Percentiles rank a stretch among this genome's conserved stretches.
phyloP scores from a whole-genome alignment of 2,329 filamentous ascomycete species.

The Teratosphaeria destructans region DNA sequence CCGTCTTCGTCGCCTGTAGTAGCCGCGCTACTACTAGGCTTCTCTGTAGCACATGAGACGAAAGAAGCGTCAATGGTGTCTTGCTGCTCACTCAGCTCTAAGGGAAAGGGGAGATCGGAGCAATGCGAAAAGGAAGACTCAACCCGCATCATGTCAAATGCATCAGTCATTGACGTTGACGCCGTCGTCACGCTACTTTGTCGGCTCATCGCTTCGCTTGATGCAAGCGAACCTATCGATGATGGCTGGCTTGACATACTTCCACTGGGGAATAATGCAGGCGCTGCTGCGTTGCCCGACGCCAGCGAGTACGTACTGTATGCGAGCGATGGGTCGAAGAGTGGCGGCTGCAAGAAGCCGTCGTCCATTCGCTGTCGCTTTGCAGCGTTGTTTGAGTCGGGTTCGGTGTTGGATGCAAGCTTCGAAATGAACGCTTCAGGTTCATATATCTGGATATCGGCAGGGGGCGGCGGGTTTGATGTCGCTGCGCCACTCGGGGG shows the following conservation, averaged over 20 bases:
- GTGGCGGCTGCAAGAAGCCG: conserved; percentile 6
- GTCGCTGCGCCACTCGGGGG: conserved; percentile 21
- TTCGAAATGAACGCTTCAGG: conserved; percentile 20
- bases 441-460: conserved; percentile 15
- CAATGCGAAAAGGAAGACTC: conserved; percentile 29
- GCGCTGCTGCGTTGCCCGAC: conserved; percentile 3
- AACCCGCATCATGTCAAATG: conserved; percentile 35
- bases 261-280: conserved; percentile 16
- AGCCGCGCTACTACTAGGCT: conserved; percentile 16
- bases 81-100: conserved; percentile 3
- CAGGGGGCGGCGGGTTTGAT: background rate
- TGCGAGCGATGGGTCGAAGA: conserved; percentile 7
- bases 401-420: conserved; percentile 13
- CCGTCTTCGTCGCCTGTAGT: conserved; percentile 14
- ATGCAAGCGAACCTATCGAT: conserved; percentile 16
- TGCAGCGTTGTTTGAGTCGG: conserved; percentile 6
- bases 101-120: conserved; percentile 11
- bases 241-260: conserved; percentile 18
- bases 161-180: conserved; percentile 26
- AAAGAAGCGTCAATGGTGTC: conserved; percentile 12
- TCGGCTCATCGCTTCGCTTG: conserved; percentile 32
- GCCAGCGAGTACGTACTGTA: conserved; percentile 11
- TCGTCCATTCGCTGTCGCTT: conserved; percentile 17
- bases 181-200: conserved; percentile 33
- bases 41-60: conserved; percentile 15